phyloP scores from a whole-genome alignment of 1,284 basidiomycete species.

The Fomitopsis pinicola region DNA sequence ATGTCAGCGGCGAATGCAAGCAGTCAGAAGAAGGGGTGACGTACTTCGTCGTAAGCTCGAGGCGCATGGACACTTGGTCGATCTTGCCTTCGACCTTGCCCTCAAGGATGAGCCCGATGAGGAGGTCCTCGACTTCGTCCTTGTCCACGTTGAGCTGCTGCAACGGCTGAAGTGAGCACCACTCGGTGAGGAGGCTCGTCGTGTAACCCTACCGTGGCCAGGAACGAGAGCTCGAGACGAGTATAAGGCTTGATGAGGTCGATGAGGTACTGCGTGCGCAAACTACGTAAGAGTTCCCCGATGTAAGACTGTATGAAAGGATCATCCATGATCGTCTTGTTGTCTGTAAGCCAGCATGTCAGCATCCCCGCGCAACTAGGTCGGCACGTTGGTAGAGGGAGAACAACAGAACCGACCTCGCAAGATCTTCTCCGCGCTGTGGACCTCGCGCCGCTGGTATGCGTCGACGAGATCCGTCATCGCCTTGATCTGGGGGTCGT shows the following conservation, averaged over 20 bases:
- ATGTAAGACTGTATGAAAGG: slow-evolving; percentile 92
- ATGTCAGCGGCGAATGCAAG: not conserved
- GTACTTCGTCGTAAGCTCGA: slow-evolving; percentile 87
- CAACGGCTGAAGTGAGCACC: not conserved
- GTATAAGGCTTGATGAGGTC: slow-evolving; percentile 98
- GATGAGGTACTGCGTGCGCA: slow-evolving; percentile 95
- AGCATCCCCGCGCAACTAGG: slow-evolving; percentile 1
- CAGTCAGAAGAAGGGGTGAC: slow-evolving; percentile 26
- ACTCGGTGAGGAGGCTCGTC: not conserved
- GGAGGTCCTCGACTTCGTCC: slow-evolving; percentile 87
- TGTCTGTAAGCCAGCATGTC: slow-evolving; percentile 51
- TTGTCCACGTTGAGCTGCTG: slow-evolving; percentile 91
- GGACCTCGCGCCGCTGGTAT: slow-evolving; percentile 94
- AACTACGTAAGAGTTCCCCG: slow-evolving; percentile 88
- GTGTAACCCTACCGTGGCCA: slow-evolving; percentile 66
- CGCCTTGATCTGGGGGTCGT: slow-evolving; percentile 92
- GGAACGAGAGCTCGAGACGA: slow-evolving; percentile 85
- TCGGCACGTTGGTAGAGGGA: not conserved
- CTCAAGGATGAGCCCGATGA: slow-evolving; percentile 92
- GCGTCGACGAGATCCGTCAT: slow-evolving; percentile 98
- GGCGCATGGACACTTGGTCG: slow-evolving; percentile 90
- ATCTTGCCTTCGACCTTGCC: slow-evolving; percentile 93
- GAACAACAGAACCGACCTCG: slow-evolving; percentile 48
- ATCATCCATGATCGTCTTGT: slow-evolving; percentile 94
- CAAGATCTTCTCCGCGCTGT: slow-evolving; percentile 92